A percentile compares a stretch with the other conserved stretches of the same genome.
Evolutionary conservation across 2,329 filamentous ascomycete species (phyloP).

Genomic region (Stemphylium vesicarium): DNA sequence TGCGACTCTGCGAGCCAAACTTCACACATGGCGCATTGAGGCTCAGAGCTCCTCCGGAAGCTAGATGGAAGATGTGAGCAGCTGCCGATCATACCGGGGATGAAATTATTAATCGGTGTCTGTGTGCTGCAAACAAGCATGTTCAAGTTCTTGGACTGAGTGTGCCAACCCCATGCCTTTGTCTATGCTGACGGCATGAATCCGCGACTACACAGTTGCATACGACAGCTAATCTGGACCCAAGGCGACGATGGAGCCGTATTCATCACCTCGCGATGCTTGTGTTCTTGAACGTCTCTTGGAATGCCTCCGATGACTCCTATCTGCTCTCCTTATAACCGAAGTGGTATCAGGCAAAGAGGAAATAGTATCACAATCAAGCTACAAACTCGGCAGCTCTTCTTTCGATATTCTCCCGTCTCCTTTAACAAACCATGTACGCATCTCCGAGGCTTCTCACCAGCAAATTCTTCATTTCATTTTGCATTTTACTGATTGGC

Average conservation of each 20-base stretch:
- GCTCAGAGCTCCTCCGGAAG: not conserved
- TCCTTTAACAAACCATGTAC: not conserved
- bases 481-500: conserved; percentile 9
- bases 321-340: not conserved
- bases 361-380: not conserved
- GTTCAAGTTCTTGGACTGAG: not conserved
- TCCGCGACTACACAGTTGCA: not conserved
- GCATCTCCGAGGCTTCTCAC: not conserved
- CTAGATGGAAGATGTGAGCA: not conserved
- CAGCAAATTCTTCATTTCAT: conserved; percentile 5
- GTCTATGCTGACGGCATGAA: not conserved
- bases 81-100: not conserved
- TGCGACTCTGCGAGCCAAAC: not conserved
- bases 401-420: not conserved
- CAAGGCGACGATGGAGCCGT: not conserved
- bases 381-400: not conserved
- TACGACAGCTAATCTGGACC: not conserved
- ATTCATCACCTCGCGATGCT: not conserved
- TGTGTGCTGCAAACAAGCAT: conserved; percentile 4
- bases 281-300: not conserved
- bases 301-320: not conserved
- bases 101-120: not conserved
- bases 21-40: not conserved
- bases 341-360: not conserved
- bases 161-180: not conserved